Conservation (phyloP, 345 rosid genomes). For the Microcos paniculata region DNA sequence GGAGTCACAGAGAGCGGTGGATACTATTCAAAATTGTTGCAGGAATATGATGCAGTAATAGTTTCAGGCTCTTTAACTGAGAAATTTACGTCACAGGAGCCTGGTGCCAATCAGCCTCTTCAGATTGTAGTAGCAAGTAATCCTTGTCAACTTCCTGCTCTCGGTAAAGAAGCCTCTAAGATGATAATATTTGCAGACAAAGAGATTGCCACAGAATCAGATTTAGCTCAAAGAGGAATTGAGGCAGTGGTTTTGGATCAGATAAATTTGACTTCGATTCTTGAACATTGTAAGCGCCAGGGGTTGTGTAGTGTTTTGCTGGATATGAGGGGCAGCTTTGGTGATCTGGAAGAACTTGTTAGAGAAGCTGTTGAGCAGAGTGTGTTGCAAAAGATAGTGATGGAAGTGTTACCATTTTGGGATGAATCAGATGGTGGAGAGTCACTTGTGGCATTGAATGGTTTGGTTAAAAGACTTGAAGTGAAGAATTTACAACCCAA, state of each 20-base stretch:
- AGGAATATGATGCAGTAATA: constrained; percentile 71
- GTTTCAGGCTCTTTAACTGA: constrained; percentile 45
- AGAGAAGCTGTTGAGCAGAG: constrained; percentile 47
- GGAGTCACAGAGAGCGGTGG: constrained; percentile 54
- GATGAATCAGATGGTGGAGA: constrained; percentile 23
- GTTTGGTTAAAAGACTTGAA: constrained; percentile 36
- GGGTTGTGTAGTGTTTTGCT: constrained; percentile 65
- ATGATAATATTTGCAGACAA: constrained; percentile 41
- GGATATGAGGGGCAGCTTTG: constrained; percentile 54
- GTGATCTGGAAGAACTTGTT: constrained; percentile 54
- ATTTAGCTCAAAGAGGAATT: constrained; percentile 29
- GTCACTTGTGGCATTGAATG: constrained; percentile 20
- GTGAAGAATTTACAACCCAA: constrained; percentile 47
- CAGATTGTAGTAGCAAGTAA: constrained; percentile 40
- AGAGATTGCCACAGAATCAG: constrained; percentile 30
- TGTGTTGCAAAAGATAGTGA: constrained; percentile 47
- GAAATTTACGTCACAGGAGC: constrained; percentile 48
- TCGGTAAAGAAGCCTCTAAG: constrained; percentile 37
- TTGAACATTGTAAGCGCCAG: constrained; percentile 46
- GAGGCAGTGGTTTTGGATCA: constrained; percentile 50
- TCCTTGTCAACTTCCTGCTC: constrained; percentile 23
- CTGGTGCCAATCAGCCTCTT: constrained; percentile 62
- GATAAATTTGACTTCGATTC: constrained; percentile 43
- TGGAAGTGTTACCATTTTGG: constrained; percentile 72
- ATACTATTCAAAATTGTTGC: constrained; percentile 66